phyloP scores from a whole-genome alignment of 805 yeast species.

The Yamadazyma philogaea region DNA sequence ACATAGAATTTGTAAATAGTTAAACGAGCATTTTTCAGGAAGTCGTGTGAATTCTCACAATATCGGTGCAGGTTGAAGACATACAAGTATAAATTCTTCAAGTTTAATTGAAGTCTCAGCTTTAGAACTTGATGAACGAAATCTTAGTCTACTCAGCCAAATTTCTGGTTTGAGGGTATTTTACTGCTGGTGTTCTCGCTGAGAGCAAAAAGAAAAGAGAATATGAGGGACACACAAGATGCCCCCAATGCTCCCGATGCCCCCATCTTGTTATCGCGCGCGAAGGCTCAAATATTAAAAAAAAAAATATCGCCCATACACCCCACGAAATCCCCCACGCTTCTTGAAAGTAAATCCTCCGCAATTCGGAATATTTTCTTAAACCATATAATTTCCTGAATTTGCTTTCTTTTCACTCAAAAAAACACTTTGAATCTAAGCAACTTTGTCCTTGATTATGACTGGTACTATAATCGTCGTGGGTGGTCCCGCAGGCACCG shows the following conservation, averaged over 20 bases:
- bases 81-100: too few relatives aligned
- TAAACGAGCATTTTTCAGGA: background rate
- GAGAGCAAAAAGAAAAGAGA: too few relatives aligned
- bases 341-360: constrained; percentile 2
- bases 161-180: too few relatives aligned
- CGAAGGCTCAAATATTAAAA: background rate
- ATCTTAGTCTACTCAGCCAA: too few relatives aligned
- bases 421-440: background rate
- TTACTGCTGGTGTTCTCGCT: too few relatives aligned
- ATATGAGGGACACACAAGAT: constrained; percentile 1
- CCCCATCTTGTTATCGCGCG: background rate
- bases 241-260: background rate
- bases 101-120: too few relatives aligned
- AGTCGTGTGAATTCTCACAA: background rate
- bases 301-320: background rate
- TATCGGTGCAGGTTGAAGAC: too few relatives aligned
- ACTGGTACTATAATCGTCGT: constrained; percentile 50
- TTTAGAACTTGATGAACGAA: too few relatives aligned
- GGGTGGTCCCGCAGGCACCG: constrained; percentile 97
- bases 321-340: constrained; percentile 9
- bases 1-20: background rate
- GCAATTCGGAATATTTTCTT: constrained; percentile 7
- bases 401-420: background rate
- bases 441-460: constrained; percentile 2
- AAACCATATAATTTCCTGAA: constrained; percentile 1